Percentiles rank a stretch among this genome's conserved stretches.
These are phyloP conservation scores for Lentinula aciculospora DNA, from an alignment of 768 basidiomycete genomes.

Conservation along the genomic window DNA sequence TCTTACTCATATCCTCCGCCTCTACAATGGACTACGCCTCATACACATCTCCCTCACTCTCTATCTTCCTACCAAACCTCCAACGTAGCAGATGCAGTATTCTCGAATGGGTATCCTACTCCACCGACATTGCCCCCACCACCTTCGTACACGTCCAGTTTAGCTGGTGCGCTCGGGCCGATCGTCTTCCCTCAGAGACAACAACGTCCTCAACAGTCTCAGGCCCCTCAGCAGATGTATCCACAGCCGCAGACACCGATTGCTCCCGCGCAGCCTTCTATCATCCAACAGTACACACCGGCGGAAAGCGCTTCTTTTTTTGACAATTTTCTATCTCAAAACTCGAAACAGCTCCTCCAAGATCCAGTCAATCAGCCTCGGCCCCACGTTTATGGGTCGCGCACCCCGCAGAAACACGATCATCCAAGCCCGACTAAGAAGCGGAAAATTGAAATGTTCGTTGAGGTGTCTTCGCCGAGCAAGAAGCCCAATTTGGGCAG, in stretches of 20 bases:
- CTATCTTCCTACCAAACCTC: conserved; percentile 46
- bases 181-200: conserved; percentile 21
- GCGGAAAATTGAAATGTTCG: conserved; percentile 63
- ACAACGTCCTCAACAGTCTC: conserved; percentile 12
- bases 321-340: conserved; percentile 58
- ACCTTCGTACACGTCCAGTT: conserved; percentile 61
- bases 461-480: conserved; percentile 55
- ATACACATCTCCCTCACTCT: neutral
- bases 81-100: conserved; percentile 57
- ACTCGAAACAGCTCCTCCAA: conserved; percentile 34
- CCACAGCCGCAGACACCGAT: conserved; percentile 9
- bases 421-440: conserved; percentile 14
- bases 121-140: conserved; percentile 65
- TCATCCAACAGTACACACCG: conserved; percentile 26
- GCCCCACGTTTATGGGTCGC: conserved; percentile 17
- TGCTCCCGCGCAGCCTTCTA: conserved; percentile 8
- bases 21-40: conserved; percentile 28
- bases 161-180: conserved; percentile 51
- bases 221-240: neutral
- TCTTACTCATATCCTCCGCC: conserved; percentile 39
- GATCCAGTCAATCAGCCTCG: conserved; percentile 12
- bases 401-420: conserved; percentile 14
- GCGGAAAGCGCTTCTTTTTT: conserved; percentile 63
- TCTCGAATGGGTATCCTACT: conserved; percentile 64
- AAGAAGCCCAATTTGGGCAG: conserved; percentile 45